These are phyloP conservation scores for Botrytis aclada DNA, from an alignment of 2,329 filamentous ascomycete species.

Conservation along the genomic window DNA sequence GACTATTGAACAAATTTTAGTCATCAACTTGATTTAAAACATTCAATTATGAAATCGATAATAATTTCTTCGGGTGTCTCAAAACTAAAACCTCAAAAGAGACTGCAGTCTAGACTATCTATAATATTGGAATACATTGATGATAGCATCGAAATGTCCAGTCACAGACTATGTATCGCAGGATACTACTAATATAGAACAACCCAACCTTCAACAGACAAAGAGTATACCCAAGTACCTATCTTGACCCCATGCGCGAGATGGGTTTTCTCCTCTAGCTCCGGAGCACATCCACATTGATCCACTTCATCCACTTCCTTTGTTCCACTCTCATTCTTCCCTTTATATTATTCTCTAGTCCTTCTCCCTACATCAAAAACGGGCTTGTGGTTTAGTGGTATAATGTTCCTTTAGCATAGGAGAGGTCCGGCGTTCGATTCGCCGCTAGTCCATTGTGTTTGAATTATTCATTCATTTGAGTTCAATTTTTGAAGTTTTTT, in stretches of 20 bases:
- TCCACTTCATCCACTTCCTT: background rate
- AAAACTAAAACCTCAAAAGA: background rate
- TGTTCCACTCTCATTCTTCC: background rate
- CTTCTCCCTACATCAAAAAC: accelerated
- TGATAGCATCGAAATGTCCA: background rate
- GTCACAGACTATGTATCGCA: background rate
- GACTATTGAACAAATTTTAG: background rate
- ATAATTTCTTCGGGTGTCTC: background rate
- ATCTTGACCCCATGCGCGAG: background rate
- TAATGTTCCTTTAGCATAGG: background rate
- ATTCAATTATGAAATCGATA: background rate
- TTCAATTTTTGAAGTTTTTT: background rate
- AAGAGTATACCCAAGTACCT: background rate
- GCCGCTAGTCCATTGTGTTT: background rate
- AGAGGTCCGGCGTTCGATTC: background rate
- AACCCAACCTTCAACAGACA: background rate
- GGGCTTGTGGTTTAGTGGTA: background rate
- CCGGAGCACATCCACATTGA: background rate
- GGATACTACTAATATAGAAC: background rate
- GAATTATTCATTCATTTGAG: accelerated
- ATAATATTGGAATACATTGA: background rate
- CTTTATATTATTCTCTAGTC: background rate
- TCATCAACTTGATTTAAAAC: background rate
- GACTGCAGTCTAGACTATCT: background rate
- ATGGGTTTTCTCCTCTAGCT: background rate